Percentiles rank a stretch among this genome's conserved stretches.
Evolutionary conservation across 441 rosid genomes (phyloP).

Genomic region (Caryocar brasiliense): DNA sequence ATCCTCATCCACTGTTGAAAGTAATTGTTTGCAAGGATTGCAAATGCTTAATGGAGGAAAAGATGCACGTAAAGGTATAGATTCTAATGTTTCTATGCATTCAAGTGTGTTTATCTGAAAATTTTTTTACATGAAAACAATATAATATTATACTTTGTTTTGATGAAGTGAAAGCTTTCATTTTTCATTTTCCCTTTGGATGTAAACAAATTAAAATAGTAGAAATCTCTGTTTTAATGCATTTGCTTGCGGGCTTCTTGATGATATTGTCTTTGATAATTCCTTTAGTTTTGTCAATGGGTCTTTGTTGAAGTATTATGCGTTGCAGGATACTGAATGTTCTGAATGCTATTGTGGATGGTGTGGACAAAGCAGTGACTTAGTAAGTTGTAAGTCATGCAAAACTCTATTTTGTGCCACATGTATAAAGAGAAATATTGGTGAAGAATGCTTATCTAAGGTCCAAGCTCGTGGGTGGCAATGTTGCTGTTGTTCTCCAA

Average conservation of each 20-base stretch:
- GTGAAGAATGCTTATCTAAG: constrained; percentile 63
- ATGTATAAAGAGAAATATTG: constrained; percentile 77
- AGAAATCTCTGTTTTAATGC: no score
- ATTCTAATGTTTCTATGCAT: constrained; percentile 9
- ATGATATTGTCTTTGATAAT: not conserved
- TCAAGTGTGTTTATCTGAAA: not conserved
- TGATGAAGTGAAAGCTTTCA: no score
- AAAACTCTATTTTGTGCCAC: constrained; percentile 57
- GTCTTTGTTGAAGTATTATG: constrained; percentile 11
- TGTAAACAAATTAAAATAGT: no score
- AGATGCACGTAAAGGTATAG: constrained; percentile 58
- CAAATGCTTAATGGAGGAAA: constrained; percentile 63
- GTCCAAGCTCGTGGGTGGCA: constrained; percentile 69
- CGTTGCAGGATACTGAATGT: constrained; percentile 58
- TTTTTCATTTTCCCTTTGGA: no score
- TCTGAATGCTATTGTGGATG: constrained; percentile 78
- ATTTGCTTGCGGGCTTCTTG: not conserved
- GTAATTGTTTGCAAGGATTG: constrained; percentile 88
- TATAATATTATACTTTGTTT: no score
- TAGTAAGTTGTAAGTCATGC: constrained; percentile 78
- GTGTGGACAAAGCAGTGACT: constrained; percentile 72
- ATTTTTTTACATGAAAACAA: no score
- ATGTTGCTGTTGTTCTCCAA: constrained; percentile 83
- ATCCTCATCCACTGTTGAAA: constrained; percentile 70
- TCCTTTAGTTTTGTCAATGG: not conserved